These are phyloP conservation scores for Populus davidiana DNA, from an alignment of 345 rosid genomes.

Conservation along the genomic window DNA sequence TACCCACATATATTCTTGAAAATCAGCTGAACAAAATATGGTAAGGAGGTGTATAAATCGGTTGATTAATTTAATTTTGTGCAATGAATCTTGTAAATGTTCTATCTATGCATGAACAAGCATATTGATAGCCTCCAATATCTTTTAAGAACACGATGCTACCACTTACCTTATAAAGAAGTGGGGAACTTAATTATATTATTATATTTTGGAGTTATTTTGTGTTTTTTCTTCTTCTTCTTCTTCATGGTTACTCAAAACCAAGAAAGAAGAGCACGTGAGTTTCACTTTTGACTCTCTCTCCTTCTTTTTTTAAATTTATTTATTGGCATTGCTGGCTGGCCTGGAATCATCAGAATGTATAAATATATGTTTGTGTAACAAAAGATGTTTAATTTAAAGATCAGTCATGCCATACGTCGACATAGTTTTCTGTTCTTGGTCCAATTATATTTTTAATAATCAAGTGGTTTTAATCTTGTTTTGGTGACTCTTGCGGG, in stretches of 20 bases:
- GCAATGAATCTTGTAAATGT: constrained; percentile 18
- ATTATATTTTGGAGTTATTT: not conserved
- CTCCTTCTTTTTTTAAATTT: too few relatives aligned
- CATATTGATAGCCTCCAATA: not conserved
- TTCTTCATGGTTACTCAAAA: not conserved
- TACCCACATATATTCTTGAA: not conserved
- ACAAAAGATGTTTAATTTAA: too few relatives aligned
- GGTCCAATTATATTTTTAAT: too few relatives aligned
- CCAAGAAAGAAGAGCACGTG: constrained; percentile 20
- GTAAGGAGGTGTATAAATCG: not conserved
- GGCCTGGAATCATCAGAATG: too few relatives aligned
- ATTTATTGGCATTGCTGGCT: too few relatives aligned
- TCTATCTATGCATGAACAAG: not conserved
- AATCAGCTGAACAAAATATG: not conserved
- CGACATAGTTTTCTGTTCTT: too few relatives aligned
- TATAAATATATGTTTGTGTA: too few relatives aligned
- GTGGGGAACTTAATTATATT: not conserved
- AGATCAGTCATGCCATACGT: too few relatives aligned
- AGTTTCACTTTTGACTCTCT: not conserved
- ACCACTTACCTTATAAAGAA: constrained; percentile 13
- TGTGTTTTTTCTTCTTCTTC: not conserved
- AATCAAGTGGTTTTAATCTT: too few relatives aligned
- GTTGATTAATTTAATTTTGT: not conserved
- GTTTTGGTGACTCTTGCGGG: too few relatives aligned
- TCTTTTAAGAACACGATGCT: constrained; percentile 13